Evolutionary conservation across 192 early-diverging fungal genomes (phyloP).

Genomic region (Coemansia sp.): DNA sequence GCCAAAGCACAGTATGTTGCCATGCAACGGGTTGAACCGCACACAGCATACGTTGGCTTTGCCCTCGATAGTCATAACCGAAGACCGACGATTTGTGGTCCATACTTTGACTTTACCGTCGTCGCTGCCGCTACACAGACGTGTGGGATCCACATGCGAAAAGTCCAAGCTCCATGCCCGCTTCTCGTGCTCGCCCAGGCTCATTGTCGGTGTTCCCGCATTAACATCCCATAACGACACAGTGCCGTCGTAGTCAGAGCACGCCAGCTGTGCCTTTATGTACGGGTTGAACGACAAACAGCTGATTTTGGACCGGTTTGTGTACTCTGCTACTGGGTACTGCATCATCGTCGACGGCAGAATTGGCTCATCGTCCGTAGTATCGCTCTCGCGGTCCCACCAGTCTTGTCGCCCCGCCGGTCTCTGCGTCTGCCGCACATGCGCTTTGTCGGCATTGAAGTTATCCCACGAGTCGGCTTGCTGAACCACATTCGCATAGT

Average conservation of each 20-base stretch:
- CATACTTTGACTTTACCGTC: constrained; percentile 93
- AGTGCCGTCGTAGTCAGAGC: constrained; percentile 90
- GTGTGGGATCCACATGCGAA: constrained; percentile 69
- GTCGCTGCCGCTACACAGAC: constrained; percentile 87
- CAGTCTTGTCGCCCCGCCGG: constrained; percentile 35
- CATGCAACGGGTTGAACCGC: constrained; percentile 79
- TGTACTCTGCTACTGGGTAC: constrained; percentile 81
- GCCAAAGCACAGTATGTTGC: constrained; percentile 80
- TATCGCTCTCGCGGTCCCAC: constrained; percentile 49
- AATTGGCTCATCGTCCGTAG: constrained; percentile 31
- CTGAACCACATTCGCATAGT: constrained; percentile 63
- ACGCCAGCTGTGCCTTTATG: constrained; percentile 80
- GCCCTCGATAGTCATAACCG: constrained; percentile 79
- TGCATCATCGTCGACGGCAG: constrained; percentile 53
- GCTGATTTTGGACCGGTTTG: constrained; percentile 85
- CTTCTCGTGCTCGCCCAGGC: constrained; percentile 89
- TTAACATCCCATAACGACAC: constrained; percentile 86
- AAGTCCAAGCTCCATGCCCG: constrained; percentile 93
- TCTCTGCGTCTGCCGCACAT: constrained; percentile 18
- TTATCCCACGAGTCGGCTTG: constrained; percentile 50
- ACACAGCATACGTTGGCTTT: constrained; percentile 92
- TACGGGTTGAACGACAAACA: constrained; percentile 90
- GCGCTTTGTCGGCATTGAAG: constrained; percentile 16
- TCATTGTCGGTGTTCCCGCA: constrained; percentile 61
- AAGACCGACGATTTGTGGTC: constrained; percentile 70